phyloP scores from a whole-genome alignment of 2,329 filamentous ascomycete genomes.

The Metarhizium brunneum region DNA sequence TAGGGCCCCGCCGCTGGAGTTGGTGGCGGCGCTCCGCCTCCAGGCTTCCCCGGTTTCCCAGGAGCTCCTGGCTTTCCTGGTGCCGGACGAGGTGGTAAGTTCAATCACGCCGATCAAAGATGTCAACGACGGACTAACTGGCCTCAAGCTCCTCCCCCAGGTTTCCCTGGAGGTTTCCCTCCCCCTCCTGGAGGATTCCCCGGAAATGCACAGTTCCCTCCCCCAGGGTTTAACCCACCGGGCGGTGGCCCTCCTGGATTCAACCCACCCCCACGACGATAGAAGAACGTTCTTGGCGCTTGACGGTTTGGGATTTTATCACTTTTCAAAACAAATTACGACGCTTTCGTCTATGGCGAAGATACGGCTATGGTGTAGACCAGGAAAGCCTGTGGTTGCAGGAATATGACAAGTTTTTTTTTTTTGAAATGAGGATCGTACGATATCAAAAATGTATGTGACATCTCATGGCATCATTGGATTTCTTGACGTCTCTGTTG shows the following conservation, averaged over 20 bases:
- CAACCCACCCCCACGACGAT: constrained; percentile 60
- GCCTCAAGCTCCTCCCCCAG: constrained; percentile 34
- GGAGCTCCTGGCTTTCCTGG: constrained; percentile 36
- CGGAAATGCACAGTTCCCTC: constrained; percentile 11
- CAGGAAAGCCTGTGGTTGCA: background rate
- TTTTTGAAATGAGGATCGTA: constrained; percentile 3
- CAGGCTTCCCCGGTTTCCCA: constrained; percentile 44
- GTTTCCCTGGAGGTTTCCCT: constrained; percentile 40
- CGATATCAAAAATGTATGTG: background rate
- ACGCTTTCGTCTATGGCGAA: constrained; percentile 11
- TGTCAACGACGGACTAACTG: constrained; percentile 20
- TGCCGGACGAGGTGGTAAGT: constrained; percentile 48
- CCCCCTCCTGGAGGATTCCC: constrained; percentile 36
- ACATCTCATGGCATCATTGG: constrained; percentile 3
- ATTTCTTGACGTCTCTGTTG: constrained; percentile 6
- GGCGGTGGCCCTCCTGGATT: constrained; percentile 49
- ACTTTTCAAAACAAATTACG: constrained; percentile 14
- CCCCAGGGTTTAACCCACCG: constrained; percentile 20
- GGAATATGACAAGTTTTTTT: background rate
- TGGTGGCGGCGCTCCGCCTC: constrained; percentile 61
- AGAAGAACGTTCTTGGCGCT: constrained; percentile 19
- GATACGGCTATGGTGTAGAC: constrained; percentile 5
- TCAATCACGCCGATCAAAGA: constrained; percentile 1
- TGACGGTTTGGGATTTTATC: constrained; percentile 14
- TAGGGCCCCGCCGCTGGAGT: constrained; percentile 79